Evolutionary conservation across 1,139 yeast genomes (phyloP), one percentile per base, ranked within the genome.

Genomic region (Kodamaea alishanica): DNA sequence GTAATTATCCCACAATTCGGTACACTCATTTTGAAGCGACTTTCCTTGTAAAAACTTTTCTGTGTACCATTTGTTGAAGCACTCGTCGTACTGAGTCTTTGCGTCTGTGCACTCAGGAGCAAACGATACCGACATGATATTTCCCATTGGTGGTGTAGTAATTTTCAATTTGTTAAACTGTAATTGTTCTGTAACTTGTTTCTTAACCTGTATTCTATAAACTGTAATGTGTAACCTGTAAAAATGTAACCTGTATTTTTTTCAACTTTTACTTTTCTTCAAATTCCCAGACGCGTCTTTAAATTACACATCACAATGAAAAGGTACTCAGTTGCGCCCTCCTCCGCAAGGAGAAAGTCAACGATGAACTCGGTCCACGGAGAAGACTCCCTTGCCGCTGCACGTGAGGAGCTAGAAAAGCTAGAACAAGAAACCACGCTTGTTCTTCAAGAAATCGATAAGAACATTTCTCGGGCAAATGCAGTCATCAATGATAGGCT

Each of bases 31-130:
- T 48, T 83, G 75, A 40, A 81, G 60, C 51, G 84, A 75, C 50
- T 81, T 77, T 23, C 90, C 90, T 53, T 81, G 77, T 46, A 84
- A 67, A 54, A 84, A 84, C 61, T 84, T 85, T 53, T 90, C 97
- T n/a, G 94, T 81, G 60, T 92, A 92, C 97, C 97, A 92, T 50
- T 76, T 76, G 63, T 88, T 89, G 68, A 92, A 92, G 61, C 98
- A 92, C 55, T 83, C 84, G 57, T 92, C 97, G 58, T 92, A 92
- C 52, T 80, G 77, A 50, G 79, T 79, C 62, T 92, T 92, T 46
- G 84, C 77, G 30, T 81, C 85, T 20, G 95, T 88, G 63, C 98
- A 92, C 65, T 92, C 97, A 20, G 97, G 96, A 32, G 97, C 97
- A 71, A 92, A 86, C 45, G 96, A 88, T 7, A 86, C 83, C 23